Conservation (phyloP, 441 rosid species). For the Flueggea neowawraea region DNA sequence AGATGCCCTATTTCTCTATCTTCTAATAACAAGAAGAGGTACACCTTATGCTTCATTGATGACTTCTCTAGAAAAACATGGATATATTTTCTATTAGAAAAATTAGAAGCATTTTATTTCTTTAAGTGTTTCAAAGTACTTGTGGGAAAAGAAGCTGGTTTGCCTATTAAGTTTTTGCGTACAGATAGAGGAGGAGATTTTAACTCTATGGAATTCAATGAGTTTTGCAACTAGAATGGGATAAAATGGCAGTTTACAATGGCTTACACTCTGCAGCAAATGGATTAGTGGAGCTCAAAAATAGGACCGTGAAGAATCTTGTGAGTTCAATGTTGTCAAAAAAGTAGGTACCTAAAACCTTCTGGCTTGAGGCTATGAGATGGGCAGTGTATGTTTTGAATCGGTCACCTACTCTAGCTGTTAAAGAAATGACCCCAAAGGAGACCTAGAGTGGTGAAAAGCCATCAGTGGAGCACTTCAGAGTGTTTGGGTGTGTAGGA, state of each 20-base stretch:
- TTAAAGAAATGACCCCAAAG: no score
- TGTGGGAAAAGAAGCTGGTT: not conserved
- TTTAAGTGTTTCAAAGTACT: not conserved
- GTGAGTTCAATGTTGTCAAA: no score
- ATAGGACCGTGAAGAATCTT: no score
- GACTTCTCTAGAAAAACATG: conserved; percentile 1
- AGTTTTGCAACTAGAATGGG: not conserved
- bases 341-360: no score
- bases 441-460: no score
- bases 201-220: not conserved
- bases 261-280: not conserved
- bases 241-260: not conserved
- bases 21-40: not conserved
- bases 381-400: no score
- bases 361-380: no score
- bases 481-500: no score
- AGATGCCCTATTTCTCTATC: conserved; percentile 1
- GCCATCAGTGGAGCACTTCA: no score
- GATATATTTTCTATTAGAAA: no score
- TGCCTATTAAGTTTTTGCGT: not conserved
- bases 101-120: not conserved
- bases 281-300: no score
- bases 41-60: not conserved
- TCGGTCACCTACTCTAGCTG: no score
- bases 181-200: conserved; percentile 5